Base-by-base conservation (phyloP, 2,329 filamentous ascomycete genomes). In the Zelopaecilomyces penicillatus region DNA sequence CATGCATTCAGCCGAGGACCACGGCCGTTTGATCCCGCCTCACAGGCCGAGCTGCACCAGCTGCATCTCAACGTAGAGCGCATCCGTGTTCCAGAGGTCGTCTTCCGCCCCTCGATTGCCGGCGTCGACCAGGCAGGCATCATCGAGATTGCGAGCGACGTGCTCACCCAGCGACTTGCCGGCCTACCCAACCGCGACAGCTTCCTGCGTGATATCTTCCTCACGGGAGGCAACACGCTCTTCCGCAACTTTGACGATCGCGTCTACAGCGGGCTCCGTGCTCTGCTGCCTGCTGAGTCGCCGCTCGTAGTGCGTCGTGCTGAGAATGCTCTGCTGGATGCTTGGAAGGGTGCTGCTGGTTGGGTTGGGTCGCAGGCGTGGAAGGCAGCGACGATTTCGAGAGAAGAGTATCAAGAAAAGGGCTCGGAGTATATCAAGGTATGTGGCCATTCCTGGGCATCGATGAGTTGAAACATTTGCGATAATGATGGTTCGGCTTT, bases 21-120 rank as follows among this genome's bases (percentile, higher is more conserved):
- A 0, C 85, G 88, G 54, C 87, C 91, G 1, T 95, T 89, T 53
- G 85, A 97, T 54, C 69, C 82, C 0, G 81, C 88, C 45, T 86
- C 82, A 46, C 85, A 93, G 55, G 80, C 82, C 12, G 71, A 98
- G 67, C 80, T 81, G 12, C 82, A 89, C 63, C 91, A 97, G 65
- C 71, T 98, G 42, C 93, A 98, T 64, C 80, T 98, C 51, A 98
- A 98, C 63, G 88, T 98, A 43, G 90, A 97, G 71, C 83, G 91
- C 45, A 95, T 97, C 64, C 85, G 90, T 41, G 88, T 95, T 2
- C 90, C 90, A 3, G 91, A 97, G 67, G 84, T 96, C 6, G 77
- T 95, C 12, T 96, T 96, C 70, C 87, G 94, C 59, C 91, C 90
- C 0, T 83, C 84, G 11, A 95, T 97, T 58, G 90, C 90, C 0